These are phyloP conservation scores for Bolboschoenus planiculmis DNA, from an alignment of 176 grass and related monocot species.

Conservation along the genomic window DNA sequence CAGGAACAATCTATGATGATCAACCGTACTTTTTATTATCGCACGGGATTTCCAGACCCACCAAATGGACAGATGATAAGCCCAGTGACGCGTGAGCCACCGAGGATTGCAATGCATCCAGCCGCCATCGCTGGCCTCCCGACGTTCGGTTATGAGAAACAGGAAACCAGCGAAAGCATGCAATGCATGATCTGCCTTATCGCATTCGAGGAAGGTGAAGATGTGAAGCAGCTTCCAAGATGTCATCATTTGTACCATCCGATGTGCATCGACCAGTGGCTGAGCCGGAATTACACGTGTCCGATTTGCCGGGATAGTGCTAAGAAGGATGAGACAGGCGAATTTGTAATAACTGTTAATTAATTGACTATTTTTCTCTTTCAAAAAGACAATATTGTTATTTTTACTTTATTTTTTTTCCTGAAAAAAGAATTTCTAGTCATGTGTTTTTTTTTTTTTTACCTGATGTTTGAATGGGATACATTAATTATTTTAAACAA, in stretches of 20 bases:
- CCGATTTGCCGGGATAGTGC: slow-evolving; percentile 34
- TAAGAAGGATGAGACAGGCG: background rate
- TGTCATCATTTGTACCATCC: slow-evolving; percentile 48
- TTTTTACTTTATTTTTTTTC: background rate
- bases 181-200: slow-evolving; percentile 35
- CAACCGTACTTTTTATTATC: background rate
- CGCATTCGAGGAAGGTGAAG: slow-evolving; percentile 20
- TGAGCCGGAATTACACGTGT: slow-evolving; percentile 31
- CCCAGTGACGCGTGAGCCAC: background rate
- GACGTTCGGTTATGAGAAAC: background rate
- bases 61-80: background rate
- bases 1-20: background rate
- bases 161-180: background rate
- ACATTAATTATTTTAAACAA: background rate
- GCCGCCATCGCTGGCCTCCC: background rate
- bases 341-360: background rate
- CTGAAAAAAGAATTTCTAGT: background rate
- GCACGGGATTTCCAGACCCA: background rate
- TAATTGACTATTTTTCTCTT: background rate
- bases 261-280: slow-evolving; percentile 40
- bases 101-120: background rate
- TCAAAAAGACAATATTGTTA: background rate
- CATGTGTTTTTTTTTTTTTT: background rate
- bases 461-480: background rate
- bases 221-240: slow-evolving; percentile 23